phyloP scores from a whole-genome alignment of 192 early-diverging fungal genomes.

The Phycomyces blakesleeanus region DNA sequence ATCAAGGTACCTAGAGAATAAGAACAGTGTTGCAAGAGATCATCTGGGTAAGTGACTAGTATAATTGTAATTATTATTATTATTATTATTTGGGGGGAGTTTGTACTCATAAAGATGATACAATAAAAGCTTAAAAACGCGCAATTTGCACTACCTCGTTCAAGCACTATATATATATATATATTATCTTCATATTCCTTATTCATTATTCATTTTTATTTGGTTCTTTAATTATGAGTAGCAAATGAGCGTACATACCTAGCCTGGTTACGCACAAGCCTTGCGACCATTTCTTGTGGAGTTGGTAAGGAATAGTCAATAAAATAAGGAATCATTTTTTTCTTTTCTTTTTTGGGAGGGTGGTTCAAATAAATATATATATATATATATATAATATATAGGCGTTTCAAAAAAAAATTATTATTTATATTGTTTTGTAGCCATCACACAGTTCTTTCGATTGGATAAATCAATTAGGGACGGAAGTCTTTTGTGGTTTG shows the following conservation, averaged over 20 bases:
- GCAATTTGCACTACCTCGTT: too few relatives aligned
- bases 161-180: too few relatives aligned
- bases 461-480: conserved; percentile 4
- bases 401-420: background rate
- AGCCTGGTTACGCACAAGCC: conserved; percentile 71
- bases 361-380: background rate
- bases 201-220: too few relatives aligned
- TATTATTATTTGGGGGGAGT: too few relatives aligned
- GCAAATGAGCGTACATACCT: conserved; percentile 79
- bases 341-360: too few relatives aligned
- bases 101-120: background rate
- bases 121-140: too few relatives aligned
- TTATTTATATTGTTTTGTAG: conserved; percentile 41
- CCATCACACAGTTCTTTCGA: conserved; percentile 32
- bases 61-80: too few relatives aligned
- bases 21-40: conserved; percentile 71
- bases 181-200: too few relatives aligned
- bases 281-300: conserved; percentile 72
- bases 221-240: conserved; percentile 27
- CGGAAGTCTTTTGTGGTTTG: conserved; percentile 22
- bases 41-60: conserved; percentile 60
- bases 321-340: too few relatives aligned
- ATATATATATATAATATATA: background rate
- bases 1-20: conserved; percentile 58
- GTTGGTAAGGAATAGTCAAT: conserved; percentile 37